These are phyloP conservation scores for Phytophthora fragariae DNA, from an alignment of 352 stramenopile species.

Conservation along the genomic window DNA sequence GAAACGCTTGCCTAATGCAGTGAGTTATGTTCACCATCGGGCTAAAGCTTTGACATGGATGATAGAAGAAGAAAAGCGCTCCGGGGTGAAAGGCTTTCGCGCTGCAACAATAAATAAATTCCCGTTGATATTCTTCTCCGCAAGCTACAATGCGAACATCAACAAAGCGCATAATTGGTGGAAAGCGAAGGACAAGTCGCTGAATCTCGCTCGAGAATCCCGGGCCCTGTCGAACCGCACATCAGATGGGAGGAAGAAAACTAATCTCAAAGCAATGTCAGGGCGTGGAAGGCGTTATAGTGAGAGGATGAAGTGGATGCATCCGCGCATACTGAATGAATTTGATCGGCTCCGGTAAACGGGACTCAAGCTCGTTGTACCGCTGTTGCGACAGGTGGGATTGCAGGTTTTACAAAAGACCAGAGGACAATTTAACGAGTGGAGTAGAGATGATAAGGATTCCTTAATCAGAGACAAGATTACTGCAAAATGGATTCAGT, in stretches of 20 bases:
- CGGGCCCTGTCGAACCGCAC: no score
- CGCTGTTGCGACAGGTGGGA: conserved; percentile 7
- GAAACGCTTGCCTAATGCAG: neutral
- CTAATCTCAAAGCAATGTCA: no score
- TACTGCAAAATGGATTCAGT: conserved; percentile 18
- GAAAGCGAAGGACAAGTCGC: neutral
- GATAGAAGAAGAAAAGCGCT: conserved; percentile 6
- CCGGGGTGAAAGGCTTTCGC: neutral
- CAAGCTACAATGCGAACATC: conserved; percentile 10
- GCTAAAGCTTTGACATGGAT: neutral
- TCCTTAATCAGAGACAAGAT: conserved; percentile 6
- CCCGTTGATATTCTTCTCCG: conserved; percentile 3
- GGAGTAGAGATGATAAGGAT: conserved; percentile 1
- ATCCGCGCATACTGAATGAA: conserved; percentile 3
- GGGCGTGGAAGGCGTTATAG: neutral
- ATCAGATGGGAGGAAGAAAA: no score
- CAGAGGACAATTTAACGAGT: neutral
- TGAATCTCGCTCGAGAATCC: no score
- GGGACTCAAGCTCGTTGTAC: conserved; percentile 18
- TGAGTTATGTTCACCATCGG: neutral
- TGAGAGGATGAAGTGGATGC: conserved; percentile 8
- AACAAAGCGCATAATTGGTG: conserved; percentile 14
- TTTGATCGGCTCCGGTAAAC: conserved; percentile 20
- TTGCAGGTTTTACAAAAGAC: neutral
- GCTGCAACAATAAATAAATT: neutral